These are phyloP conservation scores for Penicillium decumbens DNA, from an alignment of 2,329 filamentous ascomycete genomes.

Conservation along the genomic window DNA sequence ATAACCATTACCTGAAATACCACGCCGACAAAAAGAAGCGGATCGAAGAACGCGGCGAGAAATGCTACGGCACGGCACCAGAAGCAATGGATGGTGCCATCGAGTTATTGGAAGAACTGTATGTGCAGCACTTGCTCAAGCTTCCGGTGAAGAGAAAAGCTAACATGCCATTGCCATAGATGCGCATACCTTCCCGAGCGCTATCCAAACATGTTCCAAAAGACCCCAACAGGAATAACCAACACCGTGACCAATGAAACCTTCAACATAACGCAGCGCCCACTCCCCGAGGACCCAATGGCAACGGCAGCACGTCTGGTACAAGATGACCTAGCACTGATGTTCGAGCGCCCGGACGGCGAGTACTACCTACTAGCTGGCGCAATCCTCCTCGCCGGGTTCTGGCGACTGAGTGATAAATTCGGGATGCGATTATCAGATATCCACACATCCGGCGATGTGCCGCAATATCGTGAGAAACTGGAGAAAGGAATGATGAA, in stretches of 20 bases:
- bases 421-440: conserved; percentile 72
- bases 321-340: conserved; percentile 79
- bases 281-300: conserved; percentile 73
- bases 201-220: conserved; percentile 66
- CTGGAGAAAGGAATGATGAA: conserved; percentile 74
- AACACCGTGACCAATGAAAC: conserved; percentile 68
- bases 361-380: conserved; percentile 78
- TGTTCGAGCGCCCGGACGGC: conserved; percentile 71
- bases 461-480: conserved; percentile 67
- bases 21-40: conserved; percentile 67
- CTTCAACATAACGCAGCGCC: conserved; percentile 63
- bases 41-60: conserved; percentile 61
- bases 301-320: conserved; percentile 65
- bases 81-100: conserved; percentile 67
- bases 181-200: conserved; percentile 65
- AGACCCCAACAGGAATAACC: conserved; percentile 60
- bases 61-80: conserved; percentile 65
- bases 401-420: conserved; percentile 80
- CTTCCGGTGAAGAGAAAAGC: neutral
- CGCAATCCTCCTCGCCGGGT: conserved; percentile 69
- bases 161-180: conserved; percentile 19
- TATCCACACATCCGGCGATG: conserved; percentile 73
- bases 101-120: conserved; percentile 71
- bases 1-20: conserved; percentile 70
- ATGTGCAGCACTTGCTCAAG: conserved; percentile 13